Base-by-base conservation (phyloP, 139 green algal genomes). In the Haematococcus lacustris region DNA sequence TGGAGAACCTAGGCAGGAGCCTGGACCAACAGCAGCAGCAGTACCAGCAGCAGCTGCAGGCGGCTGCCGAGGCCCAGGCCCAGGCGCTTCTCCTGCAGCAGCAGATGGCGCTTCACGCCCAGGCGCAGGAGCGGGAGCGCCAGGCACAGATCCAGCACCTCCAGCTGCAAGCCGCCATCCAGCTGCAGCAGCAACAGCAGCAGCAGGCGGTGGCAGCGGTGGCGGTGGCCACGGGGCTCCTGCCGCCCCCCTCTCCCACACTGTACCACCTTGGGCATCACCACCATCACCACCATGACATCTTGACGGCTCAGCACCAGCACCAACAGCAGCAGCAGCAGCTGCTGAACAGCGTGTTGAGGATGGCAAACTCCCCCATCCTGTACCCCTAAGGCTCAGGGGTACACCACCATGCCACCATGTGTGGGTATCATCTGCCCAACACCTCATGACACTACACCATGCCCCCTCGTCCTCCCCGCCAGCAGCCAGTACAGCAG, bases 1-100 rank as follows among this genome's bases (percentile, higher is more conserved):
- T 93, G 13, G 64, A 53, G 38, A 53, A 35, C 38, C 51, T 33
- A 37, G 38, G 23, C 13, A 51, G 37, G 64, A 6, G 64, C 64
- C 64, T 53, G 38, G 38, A 2, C 38, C 47, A 37, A n/a, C 39
- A 66, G 35, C 32, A 25, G 53, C 53, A 32, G 37, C 69, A 47
- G 69, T 26, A 43, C 34, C 43, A 64, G 71, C 71, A 43, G 33
- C 63, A 28, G 65, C 72, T 26, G 53, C 17, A 17, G 43, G 43
- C 9, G 9, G 43, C 9, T 53, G 43, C 43, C 9, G 43, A 9
- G 43, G 9, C 43, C 9, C 9, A 53, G 9, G 43, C 43, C 25
- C 50, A 37, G 9, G 0, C 38, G 25, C 73, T 47, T 5, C 65
- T 66, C 0, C 38, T 47, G 47, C 37, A 43, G 5, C 34, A 47